phyloP scores from a whole-genome alignment of 352 stramenopile genomes.

The Pythium myriotylum region DNA sequence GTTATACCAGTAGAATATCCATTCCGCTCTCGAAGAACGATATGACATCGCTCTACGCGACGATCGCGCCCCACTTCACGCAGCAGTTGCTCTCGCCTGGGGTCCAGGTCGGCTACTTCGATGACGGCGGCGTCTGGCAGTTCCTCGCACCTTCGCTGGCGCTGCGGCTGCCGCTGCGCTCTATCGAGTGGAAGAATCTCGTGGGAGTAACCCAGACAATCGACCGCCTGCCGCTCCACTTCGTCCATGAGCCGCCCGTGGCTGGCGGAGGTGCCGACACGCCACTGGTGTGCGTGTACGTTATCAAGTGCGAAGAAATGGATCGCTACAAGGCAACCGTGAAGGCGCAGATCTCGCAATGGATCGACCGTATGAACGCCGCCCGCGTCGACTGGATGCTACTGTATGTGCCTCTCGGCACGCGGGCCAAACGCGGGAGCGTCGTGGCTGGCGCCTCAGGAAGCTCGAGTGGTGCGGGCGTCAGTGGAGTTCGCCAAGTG shows the following conservation, averaged over 20 bases:
- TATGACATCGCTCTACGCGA: slow-evolving; percentile 77
- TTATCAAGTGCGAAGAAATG: slow-evolving; percentile 87
- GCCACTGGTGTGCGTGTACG: slow-evolving; percentile 68
- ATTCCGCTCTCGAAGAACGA: too few species aligned
- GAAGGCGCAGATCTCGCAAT: slow-evolving; percentile 48
- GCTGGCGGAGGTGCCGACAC: background rate
- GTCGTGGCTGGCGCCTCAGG: background rate
- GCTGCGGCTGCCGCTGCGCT: slow-evolving; percentile 66
- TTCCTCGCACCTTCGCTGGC: slow-evolving; percentile 68
- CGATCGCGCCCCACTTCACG: slow-evolving; percentile 71
- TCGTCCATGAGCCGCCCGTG: slow-evolving; percentile 32
- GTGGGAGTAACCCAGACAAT: slow-evolving; percentile 75
- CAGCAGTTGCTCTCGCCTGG: slow-evolving; percentile 63
- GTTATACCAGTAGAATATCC: too few species aligned
- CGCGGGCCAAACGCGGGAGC: slow-evolving; percentile 46
- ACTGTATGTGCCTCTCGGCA: slow-evolving; percentile 86
- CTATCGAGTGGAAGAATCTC: slow-evolving; percentile 84
- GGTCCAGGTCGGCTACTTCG: slow-evolving; percentile 68
- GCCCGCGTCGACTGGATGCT: slow-evolving; percentile 76
- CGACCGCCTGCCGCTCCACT: slow-evolving; percentile 62
- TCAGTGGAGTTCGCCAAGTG: background rate
- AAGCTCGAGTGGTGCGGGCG: background rate
- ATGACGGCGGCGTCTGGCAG: slow-evolving; percentile 81
- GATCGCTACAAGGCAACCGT: slow-evolving; percentile 66
- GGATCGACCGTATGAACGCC: slow-evolving; percentile 76